phyloP scores from a whole-genome alignment of 176 grass and related monocot genomes.

The Guadua angustifolia region DNA sequence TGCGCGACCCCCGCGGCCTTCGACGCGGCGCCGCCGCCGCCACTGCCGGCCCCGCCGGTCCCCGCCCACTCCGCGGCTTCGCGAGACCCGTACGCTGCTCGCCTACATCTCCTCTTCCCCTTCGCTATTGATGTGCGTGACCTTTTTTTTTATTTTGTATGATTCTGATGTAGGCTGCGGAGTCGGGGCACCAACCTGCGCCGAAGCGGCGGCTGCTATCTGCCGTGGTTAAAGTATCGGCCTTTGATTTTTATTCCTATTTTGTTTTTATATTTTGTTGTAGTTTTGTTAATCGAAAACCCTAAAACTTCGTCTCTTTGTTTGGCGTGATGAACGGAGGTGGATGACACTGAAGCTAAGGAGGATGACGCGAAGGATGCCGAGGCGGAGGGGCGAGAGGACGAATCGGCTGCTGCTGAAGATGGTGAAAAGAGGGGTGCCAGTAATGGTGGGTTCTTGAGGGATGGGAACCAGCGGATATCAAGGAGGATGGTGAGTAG shows the following conservation, averaged over 20 bases:
- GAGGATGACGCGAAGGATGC: slow-evolving; percentile 40
- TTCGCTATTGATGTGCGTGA: background rate
- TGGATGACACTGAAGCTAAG: slow-evolving; percentile 61
- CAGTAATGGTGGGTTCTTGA: slow-evolving; percentile 59
- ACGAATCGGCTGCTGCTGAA: slow-evolving; percentile 6
- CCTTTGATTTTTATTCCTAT: background rate
- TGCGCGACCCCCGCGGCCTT: slow-evolving; percentile 82
- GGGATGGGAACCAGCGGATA: slow-evolving; percentile 57
- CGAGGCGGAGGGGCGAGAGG: slow-evolving; percentile 7
- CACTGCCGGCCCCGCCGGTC: slow-evolving; percentile 19
- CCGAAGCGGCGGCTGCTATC: slow-evolving; percentile 80
- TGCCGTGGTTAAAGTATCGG: slow-evolving; percentile 74
- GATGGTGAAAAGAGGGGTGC: slow-evolving; percentile 47
- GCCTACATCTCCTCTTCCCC: background rate
- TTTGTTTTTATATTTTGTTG: slow-evolving; percentile 1
- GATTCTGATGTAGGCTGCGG: slow-evolving; percentile 57
- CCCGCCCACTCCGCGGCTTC: slow-evolving; percentile 68
- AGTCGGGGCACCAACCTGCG: slow-evolving; percentile 61
- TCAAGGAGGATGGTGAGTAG: slow-evolving; percentile 64
- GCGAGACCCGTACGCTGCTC: slow-evolving; percentile 62
- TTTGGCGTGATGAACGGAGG: slow-evolving; percentile 43
- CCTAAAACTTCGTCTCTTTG: background rate
- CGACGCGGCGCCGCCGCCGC: slow-evolving; percentile 50
- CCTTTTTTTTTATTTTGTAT: background rate
- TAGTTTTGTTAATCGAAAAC: background rate